Conservation (phyloP, 805 yeast species). For the Wickerhamomyces pijperi region DNA sequence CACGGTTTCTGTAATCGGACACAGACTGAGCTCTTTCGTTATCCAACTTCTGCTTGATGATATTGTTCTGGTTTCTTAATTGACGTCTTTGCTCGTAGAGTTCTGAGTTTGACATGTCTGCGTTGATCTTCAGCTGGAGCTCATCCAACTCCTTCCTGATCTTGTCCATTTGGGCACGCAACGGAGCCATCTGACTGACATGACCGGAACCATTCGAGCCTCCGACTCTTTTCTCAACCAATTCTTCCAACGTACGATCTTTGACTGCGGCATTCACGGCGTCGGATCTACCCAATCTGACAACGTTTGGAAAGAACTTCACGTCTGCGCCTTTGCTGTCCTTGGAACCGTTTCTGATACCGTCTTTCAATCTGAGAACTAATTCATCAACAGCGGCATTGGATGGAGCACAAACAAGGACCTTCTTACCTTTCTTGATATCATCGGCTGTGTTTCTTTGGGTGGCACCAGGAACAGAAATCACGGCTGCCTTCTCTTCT, state of each 20-base stretch:
- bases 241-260: conserved; percentile 76
- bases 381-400: conserved; percentile 98
- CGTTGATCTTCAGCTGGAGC: background rate
- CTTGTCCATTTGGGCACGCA: conserved; percentile 34
- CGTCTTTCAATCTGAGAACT: conserved; percentile 68
- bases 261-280: conserved; percentile 75
- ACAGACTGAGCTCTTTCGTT: conserved; percentile 66
- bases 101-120: background rate
- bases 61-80: conserved; percentile 51
- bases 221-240: conserved; percentile 43
- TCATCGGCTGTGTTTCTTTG: background rate
- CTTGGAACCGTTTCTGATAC: conserved; percentile 51
- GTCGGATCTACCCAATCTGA: conserved; percentile 84
- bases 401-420: conserved; percentile 93
- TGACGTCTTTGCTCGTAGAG: conserved; percentile 29
- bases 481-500: conserved; percentile 15
- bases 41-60: conserved; percentile 63
- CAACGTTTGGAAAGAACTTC: conserved; percentile 50
- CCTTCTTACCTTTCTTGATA: conserved; percentile 32
- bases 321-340: no score
- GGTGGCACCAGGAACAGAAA: conserved; percentile 19
- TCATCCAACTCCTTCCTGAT: conserved; percentile 5
- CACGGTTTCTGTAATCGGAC: conserved; percentile 61
- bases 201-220: conserved; percentile 6
- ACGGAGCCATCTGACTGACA: conserved; percentile 32